Evolutionary conservation across 2,329 filamentous ascomycete genomes (phyloP).

Genomic region (Parastagonospora avenae): DNA sequence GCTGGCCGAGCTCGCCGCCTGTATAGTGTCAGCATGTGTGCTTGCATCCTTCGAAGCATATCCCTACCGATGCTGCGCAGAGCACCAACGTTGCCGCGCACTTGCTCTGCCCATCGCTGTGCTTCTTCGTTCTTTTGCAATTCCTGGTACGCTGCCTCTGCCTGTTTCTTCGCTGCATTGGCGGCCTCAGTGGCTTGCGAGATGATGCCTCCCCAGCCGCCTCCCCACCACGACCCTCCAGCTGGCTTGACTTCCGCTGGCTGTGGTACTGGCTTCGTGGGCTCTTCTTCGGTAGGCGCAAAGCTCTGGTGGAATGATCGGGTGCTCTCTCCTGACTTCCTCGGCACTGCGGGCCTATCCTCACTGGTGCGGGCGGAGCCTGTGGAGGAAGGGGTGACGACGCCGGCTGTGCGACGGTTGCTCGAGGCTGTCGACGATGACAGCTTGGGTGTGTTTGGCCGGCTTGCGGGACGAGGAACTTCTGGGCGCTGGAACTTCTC

Average conservation of each 20-base stretch:
- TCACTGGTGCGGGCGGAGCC: conserved; percentile 57
- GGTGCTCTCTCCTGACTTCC: conserved; percentile 80
- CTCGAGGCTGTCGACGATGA: conserved; percentile 52
- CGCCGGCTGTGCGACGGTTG: conserved; percentile 40
- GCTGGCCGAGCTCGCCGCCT: conserved; percentile 74
- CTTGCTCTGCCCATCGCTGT: conserved; percentile 93
- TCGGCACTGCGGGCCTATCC: conserved; percentile 60
- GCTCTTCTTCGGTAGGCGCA: conserved; percentile 63
- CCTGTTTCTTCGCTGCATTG: conserved; percentile 84
- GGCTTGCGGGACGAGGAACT: conserved; percentile 65
- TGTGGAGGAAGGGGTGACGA: conserved; percentile 46
- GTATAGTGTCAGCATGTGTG: conserved; percentile 19
- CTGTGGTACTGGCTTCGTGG: conserved; percentile 55
- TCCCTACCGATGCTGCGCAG: conserved; percentile 73
- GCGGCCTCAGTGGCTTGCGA: conserved; percentile 82
- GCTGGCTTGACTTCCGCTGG: conserved; percentile 54
- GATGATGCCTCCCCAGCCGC: conserved; percentile 77
- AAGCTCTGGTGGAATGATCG: conserved; percentile 73
- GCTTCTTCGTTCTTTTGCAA: conserved; percentile 97
- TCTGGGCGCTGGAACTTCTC: conserved; percentile 55
- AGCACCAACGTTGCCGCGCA: conserved; percentile 83
- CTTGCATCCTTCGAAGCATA: neutral
- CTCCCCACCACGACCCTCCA: conserved; percentile 64
- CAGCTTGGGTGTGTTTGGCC: conserved; percentile 81
- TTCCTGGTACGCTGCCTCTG: conserved; percentile 90